A percentile compares a stretch with the other conserved stretches of the same genome.
Conservation (phyloP, 768 basidiomycete species). For the Chalciporus chontae region DNA sequence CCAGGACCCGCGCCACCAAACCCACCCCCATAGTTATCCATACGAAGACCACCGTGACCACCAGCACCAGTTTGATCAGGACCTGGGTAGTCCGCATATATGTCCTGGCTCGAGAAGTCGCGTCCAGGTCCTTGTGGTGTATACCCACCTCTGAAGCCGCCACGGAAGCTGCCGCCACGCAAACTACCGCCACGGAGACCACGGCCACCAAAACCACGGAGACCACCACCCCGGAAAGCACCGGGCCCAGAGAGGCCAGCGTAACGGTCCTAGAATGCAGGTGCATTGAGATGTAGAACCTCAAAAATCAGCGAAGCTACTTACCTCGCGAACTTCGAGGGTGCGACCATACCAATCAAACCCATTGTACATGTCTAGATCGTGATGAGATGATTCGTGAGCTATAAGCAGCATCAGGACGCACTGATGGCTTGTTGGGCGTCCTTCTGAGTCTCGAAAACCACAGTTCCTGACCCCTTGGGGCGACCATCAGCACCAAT, state of each 20-base stretch:
- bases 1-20: conserved; percentile 27
- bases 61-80: conserved; percentile 62
- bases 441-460: conserved; percentile 88
- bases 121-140: conserved; percentile 49
- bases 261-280: conserved; percentile 70
- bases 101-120: conserved; percentile 82
- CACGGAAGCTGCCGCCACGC: conserved; percentile 53
- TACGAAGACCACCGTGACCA: conserved; percentile 33
- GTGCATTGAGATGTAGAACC: background rate
- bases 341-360: conserved; percentile 96
- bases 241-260: conserved; percentile 75
- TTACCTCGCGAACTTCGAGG: conserved; percentile 92
- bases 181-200: conserved; percentile 36
- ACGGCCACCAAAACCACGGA: conserved; percentile 10
- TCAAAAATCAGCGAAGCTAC: conserved; percentile 9
- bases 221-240: conserved; percentile 40
- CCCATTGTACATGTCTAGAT: conserved; percentile 89
- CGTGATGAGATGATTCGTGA: background rate
- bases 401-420: conserved; percentile 27
- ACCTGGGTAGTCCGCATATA: conserved; percentile 91
- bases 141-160: conserved; percentile 56
- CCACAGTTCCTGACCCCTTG: conserved; percentile 96
- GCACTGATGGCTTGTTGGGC: conserved; percentile 88
- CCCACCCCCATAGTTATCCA: conserved; percentile 38
- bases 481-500: conserved; percentile 90